phyloP scores from a whole-genome alignment of 2,329 filamentous ascomycete genomes.

The Hypoxylon sp. region DNA sequence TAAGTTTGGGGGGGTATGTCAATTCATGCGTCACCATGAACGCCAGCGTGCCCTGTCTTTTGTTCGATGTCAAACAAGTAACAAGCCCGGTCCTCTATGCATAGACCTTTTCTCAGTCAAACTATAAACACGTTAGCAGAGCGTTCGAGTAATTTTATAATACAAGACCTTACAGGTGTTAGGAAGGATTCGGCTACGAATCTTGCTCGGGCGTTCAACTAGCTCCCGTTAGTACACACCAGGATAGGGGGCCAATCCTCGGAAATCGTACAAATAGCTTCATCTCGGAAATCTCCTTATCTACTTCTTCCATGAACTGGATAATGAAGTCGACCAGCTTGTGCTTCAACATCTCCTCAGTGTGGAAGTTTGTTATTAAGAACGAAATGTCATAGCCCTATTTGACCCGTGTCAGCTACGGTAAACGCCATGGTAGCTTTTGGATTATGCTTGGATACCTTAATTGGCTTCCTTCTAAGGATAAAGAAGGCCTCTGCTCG shows the following conservation, averaged over 20 bases:
- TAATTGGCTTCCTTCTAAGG: conserved; percentile 92
- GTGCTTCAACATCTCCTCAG: conserved; percentile 98
- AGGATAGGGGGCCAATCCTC: background rate
- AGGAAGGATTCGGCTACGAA: conserved; percentile 99
- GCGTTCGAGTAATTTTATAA: background rate
- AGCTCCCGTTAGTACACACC: conserved; percentile 52
- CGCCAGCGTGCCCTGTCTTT: conserved; percentile 21
- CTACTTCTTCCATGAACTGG: conserved; percentile 99
- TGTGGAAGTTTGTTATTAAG: conserved; percentile 98
- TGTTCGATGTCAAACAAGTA: conserved; percentile 6
- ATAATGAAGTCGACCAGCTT: conserved; percentile 99
- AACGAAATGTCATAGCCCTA: conserved; percentile 98
- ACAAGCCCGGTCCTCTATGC: conserved; percentile 1
- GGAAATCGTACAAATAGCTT: conserved; percentile 91
- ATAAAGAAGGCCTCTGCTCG: conserved; percentile 98
- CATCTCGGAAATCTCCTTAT: conserved; percentile 99
- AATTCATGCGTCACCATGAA: conserved; percentile 29
- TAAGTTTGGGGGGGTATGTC: conserved; percentile 27
- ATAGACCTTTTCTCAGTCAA: conserved; percentile 36
- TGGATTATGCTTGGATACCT: conserved; percentile 67
- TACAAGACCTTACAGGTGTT: conserved; percentile 78
- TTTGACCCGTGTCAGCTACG: conserved; percentile 19
- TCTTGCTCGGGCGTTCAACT: conserved; percentile 96
- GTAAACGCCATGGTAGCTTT: background rate
- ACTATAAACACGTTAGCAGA: conserved; percentile 35